phyloP scores from a whole-genome alignment of 2,329 filamentous ascomycete genomes.

The Bipolaris victoriae region DNA sequence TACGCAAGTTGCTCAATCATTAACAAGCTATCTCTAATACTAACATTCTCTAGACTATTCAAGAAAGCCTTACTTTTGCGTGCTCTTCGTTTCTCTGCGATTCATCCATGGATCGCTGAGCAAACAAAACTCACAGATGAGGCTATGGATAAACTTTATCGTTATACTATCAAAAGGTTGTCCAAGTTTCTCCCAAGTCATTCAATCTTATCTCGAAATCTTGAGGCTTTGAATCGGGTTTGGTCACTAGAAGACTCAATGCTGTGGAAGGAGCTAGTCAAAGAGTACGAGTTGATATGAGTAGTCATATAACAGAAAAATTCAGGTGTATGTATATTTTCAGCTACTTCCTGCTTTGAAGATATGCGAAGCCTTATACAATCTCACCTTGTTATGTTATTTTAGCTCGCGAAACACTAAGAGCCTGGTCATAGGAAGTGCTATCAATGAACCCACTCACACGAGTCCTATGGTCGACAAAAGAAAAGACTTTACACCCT shows the following conservation, averaged over 20 bases:
- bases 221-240: background rate
- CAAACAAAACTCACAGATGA: background rate
- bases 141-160: background rate
- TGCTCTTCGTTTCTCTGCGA: background rate
- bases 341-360: background rate
- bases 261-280: background rate
- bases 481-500: background rate
- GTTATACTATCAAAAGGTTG: background rate
- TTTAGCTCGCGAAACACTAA: background rate
- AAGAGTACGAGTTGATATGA: background rate
- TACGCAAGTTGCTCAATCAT: background rate
- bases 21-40: background rate
- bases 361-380: background rate
- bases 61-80: background rate
- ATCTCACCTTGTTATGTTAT: background rate
- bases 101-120: background rate
- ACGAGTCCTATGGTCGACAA: background rate
- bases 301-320: background rate
- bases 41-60: background rate
- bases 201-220: background rate
- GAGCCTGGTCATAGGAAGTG: background rate
- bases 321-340: background rate
- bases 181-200: background rate
- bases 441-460: background rate
- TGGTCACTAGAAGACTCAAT: background rate